Evolutionary conservation across 306 rosid species (phyloP), one percentile per base, ranked within the genome.

Genomic region (Prosopis cineraria): DNA sequence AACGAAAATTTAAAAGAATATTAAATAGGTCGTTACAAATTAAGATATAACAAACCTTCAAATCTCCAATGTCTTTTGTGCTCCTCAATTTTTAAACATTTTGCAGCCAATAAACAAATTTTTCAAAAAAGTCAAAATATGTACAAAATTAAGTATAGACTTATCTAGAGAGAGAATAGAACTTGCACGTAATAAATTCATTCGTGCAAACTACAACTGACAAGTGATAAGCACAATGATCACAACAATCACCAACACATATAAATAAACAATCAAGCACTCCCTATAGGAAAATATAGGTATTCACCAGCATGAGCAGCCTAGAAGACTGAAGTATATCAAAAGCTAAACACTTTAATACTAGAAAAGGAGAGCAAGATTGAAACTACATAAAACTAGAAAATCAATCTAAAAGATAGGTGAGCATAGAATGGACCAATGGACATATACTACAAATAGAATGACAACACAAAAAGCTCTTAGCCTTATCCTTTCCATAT

Each of bases 401-500:
- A 34, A 78, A 27, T 64, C 85, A 68, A 78, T 64, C 74, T 29
- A 75, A 14, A 24, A 77, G 70, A 84, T 17, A 78, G 78, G 50
- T 1, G 45, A 41, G 48, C 31, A 41, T 7, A 72, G 78, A 82
- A 59, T 17, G 62, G 82, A 76, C 70, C 78, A 83, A 80, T 47
- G 85, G 56, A 72, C 83, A 78, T 64, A 65, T 45, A 65, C 68
- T 48, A 74, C 40, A 63, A 0, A 39, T 53, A 78, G 47, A 34
- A 78, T 71, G 77, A 81, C 70, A 78, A 79, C 11, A 58, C 25
- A 37, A 8, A 41, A 43, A 81, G 44, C 41, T 45, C 48, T 72
- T 12, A 70, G 39, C 77, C 45, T n/a, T n/a, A n/a, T n/a, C n/a
- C n/a, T n/a, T n/a, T n/a, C n/a, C n/a, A n/a, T n/a, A n/a, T n/a